phyloP scores from a whole-genome alignment of 352 stramenopile genomes.

The Pythium sukuiense region DNA sequence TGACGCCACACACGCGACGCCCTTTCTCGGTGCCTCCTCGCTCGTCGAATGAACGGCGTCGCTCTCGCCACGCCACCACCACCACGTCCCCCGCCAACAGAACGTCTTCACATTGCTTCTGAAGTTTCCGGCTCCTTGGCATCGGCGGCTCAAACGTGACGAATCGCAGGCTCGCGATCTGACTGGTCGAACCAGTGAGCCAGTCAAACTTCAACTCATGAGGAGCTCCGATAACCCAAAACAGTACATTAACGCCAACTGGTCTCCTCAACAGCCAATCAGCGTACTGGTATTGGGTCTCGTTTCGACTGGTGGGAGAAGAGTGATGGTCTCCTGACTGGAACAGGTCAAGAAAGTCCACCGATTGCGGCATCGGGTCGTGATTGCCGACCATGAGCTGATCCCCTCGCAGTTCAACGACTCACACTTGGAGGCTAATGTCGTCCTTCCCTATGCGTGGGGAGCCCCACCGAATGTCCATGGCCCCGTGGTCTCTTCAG shows the following conservation, averaged over 20 bases:
- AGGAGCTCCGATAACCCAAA: not conserved
- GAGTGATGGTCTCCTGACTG: not conserved
- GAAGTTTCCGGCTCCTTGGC: not conserved
- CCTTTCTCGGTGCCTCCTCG: not conserved
- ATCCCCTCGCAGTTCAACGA: not conserved
- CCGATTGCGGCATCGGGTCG: constrained; percentile 1
- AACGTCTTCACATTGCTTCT: not conserved
- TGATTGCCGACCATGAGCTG: not conserved
- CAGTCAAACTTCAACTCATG: constrained; percentile 6
- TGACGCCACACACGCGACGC: not conserved
- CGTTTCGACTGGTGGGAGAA: constrained; percentile 1
- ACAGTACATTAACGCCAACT: not conserved
- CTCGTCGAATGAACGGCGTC: constrained; percentile 1
- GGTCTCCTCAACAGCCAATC: not conserved
- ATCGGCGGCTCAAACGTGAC: not conserved
- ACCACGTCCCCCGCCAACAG: not conserved
- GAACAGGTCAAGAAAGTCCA: not conserved
- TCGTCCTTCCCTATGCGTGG: too few species aligned
- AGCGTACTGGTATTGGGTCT: not conserved
- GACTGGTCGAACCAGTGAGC: constrained; percentile 1
- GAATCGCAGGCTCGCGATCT: not conserved
- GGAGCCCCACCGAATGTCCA: not conserved
- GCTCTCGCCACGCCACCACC: not conserved
- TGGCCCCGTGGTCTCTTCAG: too few species aligned
- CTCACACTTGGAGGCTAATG: not conserved